Evolutionary conservation across 2,329 filamentous ascomycete species (phyloP).

Genomic region (Gnomoniopsis smithogilvyi): DNA sequence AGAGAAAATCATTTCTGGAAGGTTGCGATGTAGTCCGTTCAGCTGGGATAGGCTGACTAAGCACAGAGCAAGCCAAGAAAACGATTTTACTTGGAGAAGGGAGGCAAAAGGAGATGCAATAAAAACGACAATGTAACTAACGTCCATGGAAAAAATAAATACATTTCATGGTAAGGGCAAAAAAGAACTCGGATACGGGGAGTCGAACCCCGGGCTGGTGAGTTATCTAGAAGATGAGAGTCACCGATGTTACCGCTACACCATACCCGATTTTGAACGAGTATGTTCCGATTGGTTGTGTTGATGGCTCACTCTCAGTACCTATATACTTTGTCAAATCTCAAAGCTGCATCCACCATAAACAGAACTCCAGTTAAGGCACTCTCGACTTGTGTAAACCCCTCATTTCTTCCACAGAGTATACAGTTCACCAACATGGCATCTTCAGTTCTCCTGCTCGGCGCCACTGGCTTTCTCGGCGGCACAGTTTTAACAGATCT

Average conservation of each 20-base stretch:
- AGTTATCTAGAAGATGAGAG: conserved; percentile 1
- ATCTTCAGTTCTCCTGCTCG: background rate
- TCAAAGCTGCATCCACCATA: too few relatives aligned
- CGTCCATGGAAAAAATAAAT: background rate
- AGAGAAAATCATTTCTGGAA: too few relatives aligned
- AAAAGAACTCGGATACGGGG: conserved; percentile 6
- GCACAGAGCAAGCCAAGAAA: background rate
- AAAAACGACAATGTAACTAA: background rate
- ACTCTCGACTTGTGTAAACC: too few relatives aligned
- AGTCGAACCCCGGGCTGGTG: conserved; percentile 4
- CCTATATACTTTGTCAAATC: too few relatives aligned
- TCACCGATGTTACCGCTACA: conserved; percentile 6
- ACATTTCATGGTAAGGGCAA: background rate
- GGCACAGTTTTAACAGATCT: conserved; percentile 5
- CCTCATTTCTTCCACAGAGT: too few relatives aligned
- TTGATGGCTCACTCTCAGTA: background rate
- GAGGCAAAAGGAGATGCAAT: too few relatives aligned
- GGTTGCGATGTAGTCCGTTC: background rate
- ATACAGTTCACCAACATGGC: background rate
- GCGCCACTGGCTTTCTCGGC: conserved; percentile 5
- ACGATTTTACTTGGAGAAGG: background rate
- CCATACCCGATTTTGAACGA: background rate
- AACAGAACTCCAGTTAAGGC: too few relatives aligned
- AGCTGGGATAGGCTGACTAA: background rate
- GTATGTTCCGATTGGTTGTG: background rate